These are phyloP conservation scores for Marasmius fiardii DNA, from an alignment of 1,284 basidiomycete species.

Conservation along the genomic window DNA sequence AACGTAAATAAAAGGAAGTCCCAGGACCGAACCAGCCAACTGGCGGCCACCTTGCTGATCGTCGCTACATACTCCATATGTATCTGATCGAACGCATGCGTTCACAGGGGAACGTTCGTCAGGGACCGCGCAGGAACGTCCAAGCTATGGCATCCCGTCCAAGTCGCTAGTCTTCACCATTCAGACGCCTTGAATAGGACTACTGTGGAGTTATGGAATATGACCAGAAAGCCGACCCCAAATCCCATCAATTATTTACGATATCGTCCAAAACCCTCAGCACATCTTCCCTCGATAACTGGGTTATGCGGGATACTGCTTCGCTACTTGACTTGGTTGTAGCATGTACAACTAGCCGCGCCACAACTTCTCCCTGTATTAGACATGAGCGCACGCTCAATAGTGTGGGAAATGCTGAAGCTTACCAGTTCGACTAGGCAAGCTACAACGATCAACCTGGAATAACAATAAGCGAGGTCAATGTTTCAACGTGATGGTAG, in stretches of 20 bases:
- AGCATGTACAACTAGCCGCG: constrained; percentile 72
- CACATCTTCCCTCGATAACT: constrained; percentile 33
- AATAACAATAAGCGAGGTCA: constrained; percentile 3
- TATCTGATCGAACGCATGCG: background rate
- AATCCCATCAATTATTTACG: background rate
- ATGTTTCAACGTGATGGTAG: background rate
- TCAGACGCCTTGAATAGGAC: too few relatives aligned
- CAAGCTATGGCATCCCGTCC: too few relatives aligned
- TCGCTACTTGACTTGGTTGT: constrained; percentile 27
- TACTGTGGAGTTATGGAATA: too few relatives aligned
- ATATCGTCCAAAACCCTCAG: constrained; percentile 39
- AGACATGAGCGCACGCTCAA: constrained; percentile 4
- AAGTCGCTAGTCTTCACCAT: too few relatives aligned
- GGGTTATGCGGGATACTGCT: constrained; percentile 12
- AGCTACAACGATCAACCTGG: constrained; percentile 83
- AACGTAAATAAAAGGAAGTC: too few relatives aligned
- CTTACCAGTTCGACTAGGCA: constrained; percentile 78
- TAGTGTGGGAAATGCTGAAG: constrained; percentile 12
- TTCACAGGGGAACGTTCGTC: too few relatives aligned
- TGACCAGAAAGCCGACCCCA: too few relatives aligned
- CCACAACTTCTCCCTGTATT: constrained; percentile 75
- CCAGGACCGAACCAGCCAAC: too few relatives aligned
- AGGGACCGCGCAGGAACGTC: too few relatives aligned
- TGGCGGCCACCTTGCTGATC: too few relatives aligned
- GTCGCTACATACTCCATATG: background rate